phyloP scores from a whole-genome alignment of 2,329 filamentous ascomycete species.

The Talaromyces pinophilus region DNA sequence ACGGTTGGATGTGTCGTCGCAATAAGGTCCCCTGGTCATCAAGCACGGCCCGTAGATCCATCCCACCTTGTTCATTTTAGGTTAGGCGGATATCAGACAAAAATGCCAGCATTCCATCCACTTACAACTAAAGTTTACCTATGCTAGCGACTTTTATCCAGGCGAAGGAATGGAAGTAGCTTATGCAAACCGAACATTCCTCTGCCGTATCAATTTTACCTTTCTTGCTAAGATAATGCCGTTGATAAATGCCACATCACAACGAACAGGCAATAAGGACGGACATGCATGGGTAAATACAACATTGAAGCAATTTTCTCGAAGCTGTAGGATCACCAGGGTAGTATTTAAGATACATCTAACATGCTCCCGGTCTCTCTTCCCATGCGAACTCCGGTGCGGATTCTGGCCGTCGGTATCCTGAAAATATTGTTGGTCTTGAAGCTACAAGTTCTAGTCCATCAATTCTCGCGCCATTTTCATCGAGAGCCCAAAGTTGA shows the following conservation, averaged over 20 bases:
- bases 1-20: not conserved
- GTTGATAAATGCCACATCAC: no score
- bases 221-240: no score
- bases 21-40: slow-evolving; percentile 1
- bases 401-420: not conserved
- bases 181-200: no score
- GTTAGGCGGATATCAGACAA: not conserved
- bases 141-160: no score
- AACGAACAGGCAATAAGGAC: no score
- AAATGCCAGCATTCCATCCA: not conserved
- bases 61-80: not conserved
- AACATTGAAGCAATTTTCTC: no score
- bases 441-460: not conserved
- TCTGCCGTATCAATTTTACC: no score
- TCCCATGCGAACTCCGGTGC: not conserved
- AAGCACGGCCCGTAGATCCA: not conserved
- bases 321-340: not conserved
- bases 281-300: no score
- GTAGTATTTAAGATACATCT: not conserved
- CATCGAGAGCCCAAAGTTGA: slow-evolving; percentile 52
- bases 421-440: not conserved
- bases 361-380: not conserved
- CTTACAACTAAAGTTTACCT: no score
- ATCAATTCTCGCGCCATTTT: not conserved
- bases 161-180: no score